Evolutionary conservation across 352 stramenopile genomes (phyloP).

Genomic region (Globisporangium canariense): DNA sequence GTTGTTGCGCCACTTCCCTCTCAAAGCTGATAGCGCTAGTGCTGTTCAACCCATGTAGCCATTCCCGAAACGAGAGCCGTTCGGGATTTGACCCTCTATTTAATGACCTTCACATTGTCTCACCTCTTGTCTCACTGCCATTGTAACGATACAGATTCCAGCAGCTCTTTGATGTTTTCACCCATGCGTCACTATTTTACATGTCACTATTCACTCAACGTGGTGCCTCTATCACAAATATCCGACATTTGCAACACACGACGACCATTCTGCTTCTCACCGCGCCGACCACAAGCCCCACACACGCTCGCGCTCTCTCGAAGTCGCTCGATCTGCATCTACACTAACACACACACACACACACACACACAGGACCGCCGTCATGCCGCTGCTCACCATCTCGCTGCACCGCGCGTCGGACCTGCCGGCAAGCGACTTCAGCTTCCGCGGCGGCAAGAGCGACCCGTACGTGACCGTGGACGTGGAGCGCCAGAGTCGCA

Average conservation of each 20-base stretch:
- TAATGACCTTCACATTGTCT: neutral
- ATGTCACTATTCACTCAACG: neutral
- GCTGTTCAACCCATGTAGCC: conserved; percentile 6
- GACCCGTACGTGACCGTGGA: conserved; percentile 72
- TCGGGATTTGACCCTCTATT: neutral
- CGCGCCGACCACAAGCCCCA: neutral
- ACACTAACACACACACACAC: neutral
- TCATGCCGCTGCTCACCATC: conserved; percentile 52
- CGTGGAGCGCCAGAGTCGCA: conserved; percentile 43
- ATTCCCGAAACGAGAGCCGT: neutral
- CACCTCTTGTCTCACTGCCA: conserved; percentile 3
- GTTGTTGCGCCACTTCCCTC: neutral
- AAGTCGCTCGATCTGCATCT: neutral
- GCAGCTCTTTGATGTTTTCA: neutral
- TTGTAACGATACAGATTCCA: neutral
- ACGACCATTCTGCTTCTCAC: conserved; percentile 3
- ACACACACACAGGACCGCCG: conserved; percentile 2
- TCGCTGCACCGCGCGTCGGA: conserved; percentile 45
- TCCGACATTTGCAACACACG: neutral
- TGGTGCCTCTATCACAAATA: neutral
- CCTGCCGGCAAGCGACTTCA: conserved; percentile 61
- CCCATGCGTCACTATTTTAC: neutral
- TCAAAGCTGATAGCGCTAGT: neutral
- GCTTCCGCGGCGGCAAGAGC: conserved; percentile 52
- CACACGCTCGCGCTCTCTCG: neutral